Base-by-base conservation (phyloP, 2,329 filamentous ascomycete species). In the Coniella lustricola region DNA sequence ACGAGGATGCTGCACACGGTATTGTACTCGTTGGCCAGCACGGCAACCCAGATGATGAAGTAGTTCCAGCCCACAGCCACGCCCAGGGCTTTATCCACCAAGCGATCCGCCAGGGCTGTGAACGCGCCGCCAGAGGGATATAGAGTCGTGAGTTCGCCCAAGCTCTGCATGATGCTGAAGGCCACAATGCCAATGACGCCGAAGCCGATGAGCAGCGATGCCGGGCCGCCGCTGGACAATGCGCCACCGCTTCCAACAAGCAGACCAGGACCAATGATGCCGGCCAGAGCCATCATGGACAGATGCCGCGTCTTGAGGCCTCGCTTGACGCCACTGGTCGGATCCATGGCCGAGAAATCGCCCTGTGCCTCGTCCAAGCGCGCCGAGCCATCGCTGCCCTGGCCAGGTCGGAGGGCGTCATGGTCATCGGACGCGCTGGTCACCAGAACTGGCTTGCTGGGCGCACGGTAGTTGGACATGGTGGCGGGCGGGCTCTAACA, bases 81-180 rank as follows among this genome's bases (percentile, higher is more conserved):
- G 10, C 77, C 79, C 56, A 87, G 82, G 0, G 82, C 82, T 57
- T 81, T 79, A 60, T 87, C 84, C 25, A 87, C 79, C 55, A 89
- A 84, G 7, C 85, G 76, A 54, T 85, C 81, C 0, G 81, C 81
- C 32, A 87, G 74, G 9, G 77, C 79, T n/a, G 81, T 81, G 57
- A 89, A 88, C 0, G 82, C 81, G 3, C 85, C 85, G 4, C 81
- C 81, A 1, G 79, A 82, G 0, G 85, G 85, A 55, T 84, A 87
- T 1, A 88, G 66, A 7, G 85, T 88, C 3, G 85, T 85, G 57
- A 89, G 69, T 62, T 90, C 85, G 17, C 85, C 85, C 7, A 90
- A 67, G 4, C 79, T 84, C 69, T 88, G 85, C 79, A 86, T 87
- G 55, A 84, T 76, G 55, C 71, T 74, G 53, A 73, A 76, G 2